Conservation (phyloP, 78 protist species). For the Dictyostelium brefeldianum region DNA sequence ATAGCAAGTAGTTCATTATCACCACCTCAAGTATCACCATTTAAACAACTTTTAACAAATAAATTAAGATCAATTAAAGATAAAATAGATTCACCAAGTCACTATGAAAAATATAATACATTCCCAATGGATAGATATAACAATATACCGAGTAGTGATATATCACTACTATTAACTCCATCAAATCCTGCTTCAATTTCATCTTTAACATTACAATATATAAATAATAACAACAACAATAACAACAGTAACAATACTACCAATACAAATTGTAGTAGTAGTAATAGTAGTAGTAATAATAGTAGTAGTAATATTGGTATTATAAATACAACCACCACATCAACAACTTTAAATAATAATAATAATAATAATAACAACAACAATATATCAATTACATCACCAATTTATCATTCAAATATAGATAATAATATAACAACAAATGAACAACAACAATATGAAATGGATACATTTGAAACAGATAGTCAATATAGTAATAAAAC, state of each 20-base stretch:
- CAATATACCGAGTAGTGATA: background rate
- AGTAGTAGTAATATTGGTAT: constrained; percentile 2
- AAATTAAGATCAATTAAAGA: constrained; percentile 18
- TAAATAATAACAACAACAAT: background rate
- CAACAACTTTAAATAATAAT: too few relatives aligned
- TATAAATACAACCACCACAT: background rate
- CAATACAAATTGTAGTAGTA: background rate
- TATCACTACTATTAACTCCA: background rate
- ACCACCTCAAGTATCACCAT: constrained; percentile 32
- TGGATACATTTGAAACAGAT: background rate
- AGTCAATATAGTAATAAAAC: background rate
- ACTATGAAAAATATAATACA: constrained; percentile 38
- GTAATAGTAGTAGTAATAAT: constrained; percentile 1
- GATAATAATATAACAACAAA: background rate
- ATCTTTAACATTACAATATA: background rate
- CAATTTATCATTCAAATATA: background rate
- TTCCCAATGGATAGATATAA: constrained; percentile 21
- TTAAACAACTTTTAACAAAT: constrained; percentile 28
- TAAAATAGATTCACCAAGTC: background rate
- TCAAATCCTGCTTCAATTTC: background rate
- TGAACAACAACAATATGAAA: background rate
- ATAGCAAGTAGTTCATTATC: background rate
- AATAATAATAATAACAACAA: too few relatives aligned
- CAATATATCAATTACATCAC: background rate
- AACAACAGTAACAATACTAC: background rate